Evolutionary conservation across 129 eudicot species (phyloP).

Genomic region (Cynara cardunculus): DNA sequence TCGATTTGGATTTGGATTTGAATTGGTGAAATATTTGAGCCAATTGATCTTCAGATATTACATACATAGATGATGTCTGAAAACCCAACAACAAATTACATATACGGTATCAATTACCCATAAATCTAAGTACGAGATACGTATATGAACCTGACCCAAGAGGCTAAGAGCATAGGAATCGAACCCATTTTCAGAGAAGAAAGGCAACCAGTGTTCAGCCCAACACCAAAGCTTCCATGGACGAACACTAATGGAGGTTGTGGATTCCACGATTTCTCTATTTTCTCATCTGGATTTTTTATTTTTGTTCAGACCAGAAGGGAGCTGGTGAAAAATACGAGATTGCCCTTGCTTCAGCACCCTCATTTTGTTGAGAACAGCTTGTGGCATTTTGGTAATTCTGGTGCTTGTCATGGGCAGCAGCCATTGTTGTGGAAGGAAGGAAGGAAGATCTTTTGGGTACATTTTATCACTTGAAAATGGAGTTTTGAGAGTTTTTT

Average conservation of each 20-base stretch:
- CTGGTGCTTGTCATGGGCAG: constrained; percentile 21
- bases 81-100: not conserved
- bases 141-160: constrained; percentile 63
- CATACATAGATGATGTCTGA: not conserved
- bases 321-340: constrained; percentile 77
- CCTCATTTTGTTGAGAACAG: constrained; percentile 38
- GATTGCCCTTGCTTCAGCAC: constrained; percentile 67
- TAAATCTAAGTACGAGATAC: not conserved
- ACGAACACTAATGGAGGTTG: constrained; percentile 62
- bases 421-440: constrained; percentile 29
- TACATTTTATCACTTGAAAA: not conserved
- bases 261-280: constrained; percentile 4
- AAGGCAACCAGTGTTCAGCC: constrained; percentile 91
- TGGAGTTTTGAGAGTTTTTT: not conserved
- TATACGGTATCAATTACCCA: not conserved
- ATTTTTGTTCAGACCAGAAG: constrained; percentile 62
- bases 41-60: not conserved
- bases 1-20: too few relatives aligned
- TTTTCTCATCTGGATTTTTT: constrained; percentile 17
- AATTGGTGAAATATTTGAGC: not conserved
- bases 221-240: constrained; percentile 98
- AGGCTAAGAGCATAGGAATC: constrained; percentile 95
- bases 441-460: not conserved
- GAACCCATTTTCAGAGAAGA: constrained; percentile 58
- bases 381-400: constrained; percentile 39